phyloP scores from a whole-genome alignment of 352 stramenopile genomes.

The Pythium utonaiense region DNA sequence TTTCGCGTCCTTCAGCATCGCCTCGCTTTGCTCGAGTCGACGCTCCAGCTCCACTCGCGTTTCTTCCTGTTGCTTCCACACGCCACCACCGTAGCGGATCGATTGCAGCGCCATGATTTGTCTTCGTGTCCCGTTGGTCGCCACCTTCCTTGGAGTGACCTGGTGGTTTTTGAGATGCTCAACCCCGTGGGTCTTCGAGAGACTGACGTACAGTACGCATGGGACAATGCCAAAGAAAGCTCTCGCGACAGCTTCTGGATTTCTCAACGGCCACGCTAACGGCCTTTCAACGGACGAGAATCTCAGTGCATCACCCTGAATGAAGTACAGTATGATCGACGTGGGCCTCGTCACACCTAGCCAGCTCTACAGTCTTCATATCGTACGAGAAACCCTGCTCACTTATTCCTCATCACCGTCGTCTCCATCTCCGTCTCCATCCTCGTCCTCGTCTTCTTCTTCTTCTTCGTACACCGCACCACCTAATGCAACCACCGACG shows the following conservation, averaged over 20 bases:
- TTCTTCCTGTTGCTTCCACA: slow-evolving; percentile 36
- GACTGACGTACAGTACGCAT: background rate
- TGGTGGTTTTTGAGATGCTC: background rate
- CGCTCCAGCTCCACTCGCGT: slow-evolving; percentile 11
- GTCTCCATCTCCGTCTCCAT: slow-evolving; percentile 19
- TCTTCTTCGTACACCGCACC: slow-evolving; percentile 28
- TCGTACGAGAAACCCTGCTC: background rate
- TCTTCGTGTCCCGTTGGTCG: too few relatives aligned
- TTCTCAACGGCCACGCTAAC: background rate
- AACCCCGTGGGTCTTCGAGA: background rate
- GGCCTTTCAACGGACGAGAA: background rate
- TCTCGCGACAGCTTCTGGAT: background rate
- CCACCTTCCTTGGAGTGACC: too few relatives aligned
- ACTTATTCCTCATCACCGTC: slow-evolving; percentile 19
- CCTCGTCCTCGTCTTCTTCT: slow-evolving; percentile 30
- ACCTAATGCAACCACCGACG: background rate
- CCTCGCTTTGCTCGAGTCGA: slow-evolving; percentile 13
- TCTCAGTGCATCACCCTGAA: background rate
- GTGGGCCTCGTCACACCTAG: background rate
- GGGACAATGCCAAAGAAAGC: background rate
- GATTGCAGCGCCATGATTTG: slow-evolving; percentile 23
- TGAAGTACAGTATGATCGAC: background rate
- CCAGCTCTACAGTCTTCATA: background rate
- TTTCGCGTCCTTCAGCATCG: background rate
- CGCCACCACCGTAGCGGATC: slow-evolving; percentile 27